Percentiles rank a stretch among this genome's conserved stretches.
Conservation (phyloP, 371 early-diverging fungal species). For the Chytridiales sp. region DNA sequence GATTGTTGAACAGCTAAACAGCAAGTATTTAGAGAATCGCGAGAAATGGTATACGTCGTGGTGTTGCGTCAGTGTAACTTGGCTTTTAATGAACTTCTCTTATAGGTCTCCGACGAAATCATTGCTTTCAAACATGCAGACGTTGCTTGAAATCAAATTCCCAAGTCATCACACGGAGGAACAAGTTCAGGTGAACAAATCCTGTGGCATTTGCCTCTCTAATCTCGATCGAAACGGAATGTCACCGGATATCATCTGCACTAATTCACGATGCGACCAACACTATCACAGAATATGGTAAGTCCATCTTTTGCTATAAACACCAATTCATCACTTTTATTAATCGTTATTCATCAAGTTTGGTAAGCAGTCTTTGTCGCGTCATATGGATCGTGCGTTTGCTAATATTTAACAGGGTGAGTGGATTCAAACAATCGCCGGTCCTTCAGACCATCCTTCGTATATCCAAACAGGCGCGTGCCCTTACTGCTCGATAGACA, state of each 20-base stretch:
- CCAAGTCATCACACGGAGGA: neutral
- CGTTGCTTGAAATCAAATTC: conserved; percentile 2
- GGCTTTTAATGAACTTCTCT: neutral
- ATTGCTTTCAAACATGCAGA: conserved; percentile 5
- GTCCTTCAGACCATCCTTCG: too few relatives aligned
- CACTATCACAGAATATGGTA: neutral
- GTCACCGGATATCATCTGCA: neutral
- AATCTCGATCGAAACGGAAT: neutral
- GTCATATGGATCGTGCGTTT: too few relatives aligned
- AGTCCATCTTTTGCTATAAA: neutral
- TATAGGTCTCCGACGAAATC: too few relatives aligned
- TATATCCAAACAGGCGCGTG: too few relatives aligned
- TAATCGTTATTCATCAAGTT: too few relatives aligned
- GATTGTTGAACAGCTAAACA: neutral
- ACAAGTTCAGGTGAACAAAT: neutral
- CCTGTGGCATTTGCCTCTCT: conserved; percentile 8
- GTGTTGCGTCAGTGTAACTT: too few relatives aligned
- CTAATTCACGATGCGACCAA: neutral
- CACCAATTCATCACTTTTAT: too few relatives aligned
- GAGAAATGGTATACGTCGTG: conserved; percentile 1
- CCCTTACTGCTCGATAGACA: too few relatives aligned
- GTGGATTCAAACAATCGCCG: too few relatives aligned
- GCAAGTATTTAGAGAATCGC: neutral
- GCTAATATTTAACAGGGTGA: too few relatives aligned
- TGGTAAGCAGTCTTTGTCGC: too few relatives aligned